Base-by-base conservation (phyloP, 2,329 filamentous ascomycete species). In the Capronia epimyces region DNA sequence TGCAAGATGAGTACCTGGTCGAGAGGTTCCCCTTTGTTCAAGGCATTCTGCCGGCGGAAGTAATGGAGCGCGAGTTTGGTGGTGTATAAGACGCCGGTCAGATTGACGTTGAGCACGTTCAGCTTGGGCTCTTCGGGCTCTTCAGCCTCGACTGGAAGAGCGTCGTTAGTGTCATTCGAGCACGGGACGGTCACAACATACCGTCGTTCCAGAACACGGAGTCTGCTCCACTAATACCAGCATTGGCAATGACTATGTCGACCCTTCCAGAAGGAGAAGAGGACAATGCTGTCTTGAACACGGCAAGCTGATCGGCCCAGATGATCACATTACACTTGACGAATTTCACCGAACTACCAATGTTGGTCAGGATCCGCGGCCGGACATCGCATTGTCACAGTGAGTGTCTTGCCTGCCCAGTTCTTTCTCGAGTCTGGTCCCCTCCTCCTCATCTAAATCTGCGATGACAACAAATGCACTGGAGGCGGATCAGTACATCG, bases 241-340 rank as follows among this genome's bases (percentile, higher is more conserved):
- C 83, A 63, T 84, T 85, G 53, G 82, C 80, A 40, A 85, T 79
- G 2, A 85, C 81, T 15, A 75, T 71, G 65, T 85, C 81, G 55
- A 86, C 75, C 15, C 74, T 73, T n/a, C 75, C 73, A 44, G 76
- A 71, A 0, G 72, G 73, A 51, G 78, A 81, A 48, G 77, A 67
- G 45, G 70, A 69, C 37, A 73, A 67, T 3, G 81, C 81, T 45
- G 74, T 66, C 42, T 79, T 78, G 71, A 87, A 87, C 37, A 86
- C 71, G 25, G 74, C 69, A 45, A 82, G 77, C 62, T 86, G 83
- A 5, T 78, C 79, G 32, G 80, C 69, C 81, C 82, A 87, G 56
- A 77, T 71, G 1, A 79, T 80, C 9, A 87, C 83, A 67, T 87
- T 78, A 3, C 64, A 66, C 13, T 67, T 59, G 3, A 68, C 52